A percentile compares a stretch with the other conserved stretches of the same genome.
Conservation (phyloP, 2,329 filamentous ascomycete species). For the Fusarium verticillioides region DNA sequence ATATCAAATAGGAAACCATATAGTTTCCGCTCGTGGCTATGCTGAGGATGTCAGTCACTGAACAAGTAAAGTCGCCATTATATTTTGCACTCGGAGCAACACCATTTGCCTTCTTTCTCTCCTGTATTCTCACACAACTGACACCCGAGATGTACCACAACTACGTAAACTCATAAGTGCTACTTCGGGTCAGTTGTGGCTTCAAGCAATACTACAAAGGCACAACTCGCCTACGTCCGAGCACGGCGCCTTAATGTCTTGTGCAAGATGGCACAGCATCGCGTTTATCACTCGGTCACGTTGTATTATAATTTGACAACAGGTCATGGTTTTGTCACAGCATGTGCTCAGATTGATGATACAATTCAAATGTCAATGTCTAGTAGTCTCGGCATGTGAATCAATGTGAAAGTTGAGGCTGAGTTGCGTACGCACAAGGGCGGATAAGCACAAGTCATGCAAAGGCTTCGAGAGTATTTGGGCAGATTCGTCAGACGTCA, state of each 20-base stretch:
- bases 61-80: neutral
- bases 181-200: neutral
- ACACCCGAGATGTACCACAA: neutral
- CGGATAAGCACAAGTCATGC: neutral
- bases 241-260: conserved; percentile 16
- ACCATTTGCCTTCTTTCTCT: too few species aligned
- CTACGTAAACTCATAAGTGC: too few species aligned
- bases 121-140: neutral
- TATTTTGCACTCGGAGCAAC: neutral
- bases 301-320: neutral
- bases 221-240: conserved; percentile 28
- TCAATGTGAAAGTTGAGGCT: neutral
- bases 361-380: too few species aligned
- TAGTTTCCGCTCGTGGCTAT: neutral
- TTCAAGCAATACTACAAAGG: neutral
- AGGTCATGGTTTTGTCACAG: neutral
- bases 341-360: neutral
- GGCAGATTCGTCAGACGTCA: neutral
- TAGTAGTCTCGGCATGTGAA: neutral
- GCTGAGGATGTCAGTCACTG: neutral
- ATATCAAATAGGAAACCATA: neutral
- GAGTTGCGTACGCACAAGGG: neutral
- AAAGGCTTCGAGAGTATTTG: neutral
- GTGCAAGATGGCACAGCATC: conserved; percentile 25
- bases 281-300: conserved; percentile 24